A percentile compares a stretch with the other conserved stretches of the same genome.
These are phyloP conservation scores for Candida peoriensis DNA, from an alignment of 805 yeast species.

Conservation along the genomic window DNA sequence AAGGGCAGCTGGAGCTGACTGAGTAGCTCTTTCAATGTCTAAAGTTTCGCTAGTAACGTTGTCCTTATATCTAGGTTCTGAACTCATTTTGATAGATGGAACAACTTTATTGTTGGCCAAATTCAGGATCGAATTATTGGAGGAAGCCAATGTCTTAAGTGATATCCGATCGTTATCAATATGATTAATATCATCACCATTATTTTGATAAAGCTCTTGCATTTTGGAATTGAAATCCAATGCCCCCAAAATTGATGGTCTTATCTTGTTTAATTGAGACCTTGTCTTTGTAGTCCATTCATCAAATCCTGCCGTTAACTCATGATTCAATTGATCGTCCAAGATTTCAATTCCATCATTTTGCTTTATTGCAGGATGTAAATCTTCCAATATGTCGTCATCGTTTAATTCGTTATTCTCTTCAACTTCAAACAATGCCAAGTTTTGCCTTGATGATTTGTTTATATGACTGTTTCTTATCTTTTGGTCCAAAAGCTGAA, in stretches of 20 bases:
- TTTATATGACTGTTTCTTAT: slow-evolving; percentile 14
- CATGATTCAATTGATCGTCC: slow-evolving; percentile 10
- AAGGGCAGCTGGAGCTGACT: slow-evolving; percentile 14
- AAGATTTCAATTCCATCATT: slow-evolving; percentile 14
- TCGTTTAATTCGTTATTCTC: slow-evolving; percentile 20
- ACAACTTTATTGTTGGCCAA: slow-evolving; percentile 1
- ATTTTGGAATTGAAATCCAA: slow-evolving; percentile 19
- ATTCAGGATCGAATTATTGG: no score
- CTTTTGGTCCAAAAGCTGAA: slow-evolving; percentile 17
- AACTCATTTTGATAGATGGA: slow-evolving; percentile 12
- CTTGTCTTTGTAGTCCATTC: slow-evolving; percentile 16
- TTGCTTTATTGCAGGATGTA: background rate
- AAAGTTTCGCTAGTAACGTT: slow-evolving; percentile 3
- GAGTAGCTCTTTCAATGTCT: slow-evolving; percentile 15
- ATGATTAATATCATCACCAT: no score
- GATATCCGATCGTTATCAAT: slow-evolving; percentile 10
- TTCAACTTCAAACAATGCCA: slow-evolving; percentile 5
- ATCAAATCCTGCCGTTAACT: slow-evolving; percentile 11
- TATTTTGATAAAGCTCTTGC: slow-evolving; percentile 4
- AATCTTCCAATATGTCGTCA: slow-evolving; percentile 15
- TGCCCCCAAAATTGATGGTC: slow-evolving; percentile 23
- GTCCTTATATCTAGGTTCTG: slow-evolving; percentile 19
- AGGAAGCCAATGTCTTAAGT: slow-evolving; percentile 7
- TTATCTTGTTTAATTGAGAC: slow-evolving; percentile 6
- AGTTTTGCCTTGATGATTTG: slow-evolving; percentile 6